Base-by-base conservation (phyloP, 441 rosid genomes). In the Bruguiera hainesii region DNA sequence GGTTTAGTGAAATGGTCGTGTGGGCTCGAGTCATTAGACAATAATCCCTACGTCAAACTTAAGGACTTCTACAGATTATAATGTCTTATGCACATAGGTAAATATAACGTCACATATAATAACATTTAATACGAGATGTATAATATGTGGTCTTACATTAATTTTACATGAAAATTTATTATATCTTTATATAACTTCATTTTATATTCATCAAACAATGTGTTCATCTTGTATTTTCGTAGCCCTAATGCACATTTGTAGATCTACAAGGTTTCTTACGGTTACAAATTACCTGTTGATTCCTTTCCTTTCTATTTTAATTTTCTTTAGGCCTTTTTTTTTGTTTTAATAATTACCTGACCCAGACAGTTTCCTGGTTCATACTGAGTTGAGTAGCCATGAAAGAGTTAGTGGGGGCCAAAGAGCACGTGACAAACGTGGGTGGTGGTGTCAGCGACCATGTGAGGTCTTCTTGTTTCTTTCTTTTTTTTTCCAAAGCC, bases 391-490 rank as follows among this genome's bases (percentile, higher is more conserved):
- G 16, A 13, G 16, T 0, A 1, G 28, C 4, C 23, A n/a, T 3
- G 21, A 10, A 19, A 52, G 2, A 25, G 1, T 16, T 0, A 10
- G 80, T 63, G 71, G 78, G 82, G 82, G 28, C 81, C 75, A 56
- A 9, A 7, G 30, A 79, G 83, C 92, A 87, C 89, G 88, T 85
- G 89, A 82, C 75, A 73, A 62, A 69, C 85, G 77, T 21, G 71
- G 57, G 75, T 50, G 79, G 65, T 55, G 64, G 8, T 83, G 88
- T 85, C 92, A 80, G 86, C 80, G 61, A 76, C 71, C 92, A 85
- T 79, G 92, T 85, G 92, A 83, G 65, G 2, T 33, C 35, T 61
- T 26, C n/a, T 58, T 28, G 25, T 70, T 8, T 7, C 31, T 33
- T 71, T 59, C 23, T 29, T 39, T 73, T 62, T 52, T 21, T 25